Evolutionary conservation across 805 yeast genomes (phyloP).

Genomic region (Isabelozyma heimii): DNA sequence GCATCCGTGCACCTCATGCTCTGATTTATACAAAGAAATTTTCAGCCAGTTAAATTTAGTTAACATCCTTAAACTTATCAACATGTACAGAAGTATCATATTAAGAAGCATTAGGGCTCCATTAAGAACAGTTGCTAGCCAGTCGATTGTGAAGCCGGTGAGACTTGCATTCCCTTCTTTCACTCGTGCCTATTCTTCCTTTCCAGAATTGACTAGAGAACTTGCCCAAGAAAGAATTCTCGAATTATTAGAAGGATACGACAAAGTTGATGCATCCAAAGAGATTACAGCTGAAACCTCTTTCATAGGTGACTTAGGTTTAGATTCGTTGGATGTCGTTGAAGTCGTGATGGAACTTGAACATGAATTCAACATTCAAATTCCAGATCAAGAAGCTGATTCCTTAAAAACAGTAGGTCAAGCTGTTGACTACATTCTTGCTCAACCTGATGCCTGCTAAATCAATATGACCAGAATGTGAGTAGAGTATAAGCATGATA

Average conservation of each 20-base stretch:
- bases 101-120: constrained; percentile 25
- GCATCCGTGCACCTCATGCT: neutral
- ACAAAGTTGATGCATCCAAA: constrained; percentile 44
- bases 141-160: constrained; percentile 7
- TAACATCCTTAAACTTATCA: neutral
- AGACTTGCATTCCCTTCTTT: constrained; percentile 6
- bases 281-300: constrained; percentile 36
- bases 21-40: neutral
- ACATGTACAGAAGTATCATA: constrained; percentile 31
- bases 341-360: constrained; percentile 48
- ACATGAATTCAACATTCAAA: constrained; percentile 47
- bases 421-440: constrained; percentile 39
- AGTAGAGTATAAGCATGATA: too few relatives aligned
- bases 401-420: constrained; percentile 45
- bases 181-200: constrained; percentile 48
- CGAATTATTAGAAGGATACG: constrained; percentile 64
- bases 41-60: neutral
- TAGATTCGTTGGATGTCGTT: constrained; percentile 47
- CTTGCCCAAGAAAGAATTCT: constrained; percentile 58
- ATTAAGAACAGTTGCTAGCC: constrained; percentile 9
- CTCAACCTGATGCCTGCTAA: constrained; percentile 43
- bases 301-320: constrained; percentile 41
- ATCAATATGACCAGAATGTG: neutral
- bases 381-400: constrained; percentile 47
- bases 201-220: constrained; percentile 63